These are phyloP conservation scores for Cytidiella melzeri DNA, from an alignment of 768 basidiomycete genomes.

Conservation along the genomic window DNA sequence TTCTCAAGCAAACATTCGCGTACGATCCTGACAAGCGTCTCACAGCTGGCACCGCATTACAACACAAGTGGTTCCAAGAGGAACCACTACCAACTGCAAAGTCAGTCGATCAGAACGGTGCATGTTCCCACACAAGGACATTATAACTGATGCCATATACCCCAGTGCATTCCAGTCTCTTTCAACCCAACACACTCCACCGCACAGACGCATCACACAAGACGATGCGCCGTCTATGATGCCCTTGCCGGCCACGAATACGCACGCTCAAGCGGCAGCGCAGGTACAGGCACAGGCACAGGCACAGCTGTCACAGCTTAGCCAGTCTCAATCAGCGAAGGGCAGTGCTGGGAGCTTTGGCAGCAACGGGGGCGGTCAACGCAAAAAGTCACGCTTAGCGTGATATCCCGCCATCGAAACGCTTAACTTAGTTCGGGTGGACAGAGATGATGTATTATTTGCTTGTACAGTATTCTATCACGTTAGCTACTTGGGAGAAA, in stretches of 20 bases:
- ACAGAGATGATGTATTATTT: too few species aligned
- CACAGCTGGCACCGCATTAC: slow-evolving; percentile 74
- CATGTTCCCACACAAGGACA: not conserved
- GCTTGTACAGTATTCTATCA: too few species aligned
- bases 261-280: slow-evolving; percentile 29
- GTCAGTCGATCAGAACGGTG: slow-evolving; percentile 44
- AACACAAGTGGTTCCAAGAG: slow-evolving; percentile 89
- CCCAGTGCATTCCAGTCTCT: slow-evolving; percentile 70
- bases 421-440: too few species aligned
- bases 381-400: slow-evolving; percentile 58
- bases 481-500: too few species aligned
- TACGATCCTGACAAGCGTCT: slow-evolving; percentile 89
- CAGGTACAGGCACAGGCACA: slow-evolving; percentile 37
- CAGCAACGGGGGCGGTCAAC: slow-evolving; percentile 48
- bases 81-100: slow-evolving; percentile 83
- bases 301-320: slow-evolving; percentile 35
- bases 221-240: slow-evolving; percentile 91
- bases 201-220: slow-evolving; percentile 82
- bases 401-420: too few species aligned
- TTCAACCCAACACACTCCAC: slow-evolving; percentile 64
- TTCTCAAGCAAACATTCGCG: slow-evolving; percentile 79
- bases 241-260: slow-evolving; percentile 43
- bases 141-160: not conserved
- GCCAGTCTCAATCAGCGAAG: slow-evolving; percentile 22
- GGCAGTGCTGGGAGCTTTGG: slow-evolving; percentile 60